Evolutionary conservation across 768 basidiomycete genomes (phyloP).

Genomic region (Boletus pseudopeckii): DNA sequence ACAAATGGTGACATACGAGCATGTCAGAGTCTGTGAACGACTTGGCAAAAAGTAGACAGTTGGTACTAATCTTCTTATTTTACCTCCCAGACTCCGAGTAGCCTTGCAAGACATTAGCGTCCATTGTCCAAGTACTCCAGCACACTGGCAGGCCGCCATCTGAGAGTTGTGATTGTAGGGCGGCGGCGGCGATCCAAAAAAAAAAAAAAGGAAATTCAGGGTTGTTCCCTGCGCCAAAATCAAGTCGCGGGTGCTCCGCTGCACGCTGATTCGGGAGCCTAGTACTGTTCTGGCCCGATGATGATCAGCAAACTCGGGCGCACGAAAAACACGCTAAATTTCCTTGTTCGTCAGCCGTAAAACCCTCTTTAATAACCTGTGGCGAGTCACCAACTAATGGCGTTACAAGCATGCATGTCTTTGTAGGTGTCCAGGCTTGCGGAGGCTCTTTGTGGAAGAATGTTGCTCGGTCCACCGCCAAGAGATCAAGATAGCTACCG

Average conservation of each 20-base stretch:
- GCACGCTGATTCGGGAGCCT: no score
- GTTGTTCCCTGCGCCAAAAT: constrained; percentile 1
- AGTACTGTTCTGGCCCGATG: no score
- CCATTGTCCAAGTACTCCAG: background rate
- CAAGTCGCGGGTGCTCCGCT: background rate
- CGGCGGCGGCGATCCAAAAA: no score
- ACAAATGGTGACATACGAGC: constrained; percentile 11
- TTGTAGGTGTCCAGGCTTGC: background rate
- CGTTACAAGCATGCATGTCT: background rate
- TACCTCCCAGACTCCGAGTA: background rate
- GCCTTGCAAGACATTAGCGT: background rate
- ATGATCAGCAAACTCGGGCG: no score
- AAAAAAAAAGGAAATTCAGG: background rate
- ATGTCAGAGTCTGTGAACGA: background rate
- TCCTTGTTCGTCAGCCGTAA: background rate
- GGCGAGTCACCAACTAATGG: background rate
- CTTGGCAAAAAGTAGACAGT: background rate
- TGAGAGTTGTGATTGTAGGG: background rate
- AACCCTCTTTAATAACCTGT: background rate
- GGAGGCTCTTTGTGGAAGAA: background rate
- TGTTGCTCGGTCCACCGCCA: background rate
- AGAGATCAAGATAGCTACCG: background rate
- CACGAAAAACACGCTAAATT: background rate
- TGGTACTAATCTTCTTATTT: background rate
- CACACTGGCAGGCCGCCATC: background rate